A percentile compares a stretch with the other conserved stretches of the same genome.
phyloP scores from a whole-genome alignment of 768 basidiomycete species.

The Mycena vitilis region DNA sequence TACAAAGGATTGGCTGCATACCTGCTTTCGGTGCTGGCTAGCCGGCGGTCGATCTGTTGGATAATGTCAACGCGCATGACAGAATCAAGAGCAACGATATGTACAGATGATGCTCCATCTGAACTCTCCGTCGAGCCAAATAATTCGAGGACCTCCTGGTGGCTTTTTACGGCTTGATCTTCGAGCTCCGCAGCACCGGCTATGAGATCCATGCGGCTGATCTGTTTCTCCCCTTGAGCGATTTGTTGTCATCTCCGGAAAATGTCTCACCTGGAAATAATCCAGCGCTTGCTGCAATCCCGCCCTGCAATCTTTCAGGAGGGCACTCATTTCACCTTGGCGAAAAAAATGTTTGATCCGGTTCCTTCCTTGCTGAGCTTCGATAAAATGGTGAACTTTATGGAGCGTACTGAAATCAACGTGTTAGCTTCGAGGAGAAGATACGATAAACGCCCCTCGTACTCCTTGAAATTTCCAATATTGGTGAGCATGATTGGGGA shows the following conservation, averaged over 20 bases:
- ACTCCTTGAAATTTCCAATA: neutral
- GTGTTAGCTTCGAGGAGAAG: neutral
- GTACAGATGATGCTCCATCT: neutral
- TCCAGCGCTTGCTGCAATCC: neutral
- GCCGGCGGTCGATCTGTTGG: neutral
- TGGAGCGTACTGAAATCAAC: neutral
- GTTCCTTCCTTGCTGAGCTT: neutral
- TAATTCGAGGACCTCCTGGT: neutral
- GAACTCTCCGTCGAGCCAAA: neutral
- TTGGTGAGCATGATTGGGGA: neutral
- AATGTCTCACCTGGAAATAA: neutral
- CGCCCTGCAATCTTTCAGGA: neutral
- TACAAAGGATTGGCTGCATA: neutral
- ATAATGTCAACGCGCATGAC: too few relatives aligned
- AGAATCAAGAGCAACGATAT: neutral
- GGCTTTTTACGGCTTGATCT: neutral
- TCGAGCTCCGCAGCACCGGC: neutral
- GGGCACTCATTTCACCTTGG: neutral
- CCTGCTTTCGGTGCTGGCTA: conserved; percentile 2
- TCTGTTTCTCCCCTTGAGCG: neutral
- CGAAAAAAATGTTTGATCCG: neutral
- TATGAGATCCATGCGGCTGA: neutral
- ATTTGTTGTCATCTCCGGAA: neutral
- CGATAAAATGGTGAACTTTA: conserved; percentile 2
- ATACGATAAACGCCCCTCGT: neutral